Base-by-base conservation (phyloP, 305 asterid genomes). In the Euphrasia arctica region DNA sequence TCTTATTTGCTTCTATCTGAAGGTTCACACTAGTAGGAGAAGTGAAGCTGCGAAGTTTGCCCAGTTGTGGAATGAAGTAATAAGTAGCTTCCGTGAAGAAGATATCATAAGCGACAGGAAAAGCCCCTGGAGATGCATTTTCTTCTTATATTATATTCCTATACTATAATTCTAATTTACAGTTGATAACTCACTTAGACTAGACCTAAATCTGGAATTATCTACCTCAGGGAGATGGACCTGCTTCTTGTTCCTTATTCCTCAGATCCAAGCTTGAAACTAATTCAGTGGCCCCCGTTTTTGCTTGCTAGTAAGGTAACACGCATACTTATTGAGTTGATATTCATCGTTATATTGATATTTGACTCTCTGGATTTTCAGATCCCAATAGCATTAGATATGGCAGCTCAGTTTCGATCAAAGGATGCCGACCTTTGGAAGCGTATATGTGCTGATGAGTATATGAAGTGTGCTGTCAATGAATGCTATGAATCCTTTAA, bases 281-380 rank as follows among this genome's bases (percentile, higher is more conserved):
- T 82, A 55, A 84, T 89, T 73, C 96, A 89, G 73, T 89, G 96
- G 96, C 96, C 96, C 61, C 96, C 96, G 9, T 86, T 89, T 79
- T 82, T 89, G 74, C 96, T 89, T 67, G 95, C 96, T 67, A 84
- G 95, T 85, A 89, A 89, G 90, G 95, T 83, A 67, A 70, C 36
- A 63, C 62, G 32, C 64, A 4, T 49, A 73, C 71, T 59, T 71
- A 63, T 68, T 67, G 58, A 55, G 65, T 64, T 62, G 27, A 62
- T 56, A 42, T 60, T 43, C 49, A 56, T 55, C 25, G 78, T 64
- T 66, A 32, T 31, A 62, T 72, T 72, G 64, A 39, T 62, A 68
- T 41, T 62, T 66, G 66, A 72, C 68, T 61, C 70, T 60, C 73
- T 54, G 45, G 63, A 14, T 80, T 72, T 75, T 79, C 85, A 89